These are phyloP conservation scores for Nitzschia sp. DNA, from an alignment of 108 stramenopile genomes.

Conservation along the genomic window DNA sequence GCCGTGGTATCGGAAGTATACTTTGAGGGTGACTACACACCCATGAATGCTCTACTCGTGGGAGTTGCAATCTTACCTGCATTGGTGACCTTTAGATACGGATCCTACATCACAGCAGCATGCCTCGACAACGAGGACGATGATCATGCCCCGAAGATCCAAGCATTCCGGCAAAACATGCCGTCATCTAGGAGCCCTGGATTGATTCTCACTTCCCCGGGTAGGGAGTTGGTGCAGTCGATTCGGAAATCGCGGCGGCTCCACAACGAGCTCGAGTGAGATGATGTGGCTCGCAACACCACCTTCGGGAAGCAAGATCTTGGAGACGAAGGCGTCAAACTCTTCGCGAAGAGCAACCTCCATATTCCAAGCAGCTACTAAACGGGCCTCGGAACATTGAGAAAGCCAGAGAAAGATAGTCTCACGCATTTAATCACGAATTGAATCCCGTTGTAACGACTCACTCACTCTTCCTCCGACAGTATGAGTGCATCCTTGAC, in stretches of 20 bases:
- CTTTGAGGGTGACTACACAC: slow-evolving; percentile 4
- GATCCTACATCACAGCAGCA: not conserved
- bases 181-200: not conserved
- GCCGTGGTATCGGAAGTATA: slow-evolving; percentile 3
- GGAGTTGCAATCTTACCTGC: not conserved
- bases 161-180: not conserved
- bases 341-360: too few species aligned
- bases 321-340: not conserved
- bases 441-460: too few species aligned
- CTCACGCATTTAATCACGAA: too few species aligned
- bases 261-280: not conserved
- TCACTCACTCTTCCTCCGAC: too few species aligned
- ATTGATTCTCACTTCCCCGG: not conserved
- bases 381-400: too few species aligned
- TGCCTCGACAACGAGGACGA: not conserved
- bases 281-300: too few species aligned
- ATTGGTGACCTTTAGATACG: not conserved
- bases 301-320: too few species aligned
- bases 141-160: not conserved
- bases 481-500: too few species aligned
- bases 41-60: not conserved
- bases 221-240: not conserved
- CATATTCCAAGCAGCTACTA: too few species aligned
- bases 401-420: too few species aligned
- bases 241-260: not conserved